These are phyloP conservation scores for Magnaporthales sp. DNA, from an alignment of 2,329 filamentous ascomycete species.

Conservation along the genomic window DNA sequence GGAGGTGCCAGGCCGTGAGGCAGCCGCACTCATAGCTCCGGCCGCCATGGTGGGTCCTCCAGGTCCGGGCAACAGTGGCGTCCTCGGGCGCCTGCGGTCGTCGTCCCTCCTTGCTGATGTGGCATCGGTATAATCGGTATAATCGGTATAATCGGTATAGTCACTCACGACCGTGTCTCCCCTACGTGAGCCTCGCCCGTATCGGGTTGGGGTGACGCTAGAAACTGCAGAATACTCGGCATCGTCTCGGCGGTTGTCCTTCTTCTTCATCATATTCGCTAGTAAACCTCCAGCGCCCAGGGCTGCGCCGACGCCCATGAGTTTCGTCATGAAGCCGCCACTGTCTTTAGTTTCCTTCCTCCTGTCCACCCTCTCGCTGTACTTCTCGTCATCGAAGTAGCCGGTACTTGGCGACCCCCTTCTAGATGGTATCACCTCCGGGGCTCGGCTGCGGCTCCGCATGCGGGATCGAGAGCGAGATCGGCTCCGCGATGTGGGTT, in stretches of 20 bases:
- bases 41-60: slow-evolving; percentile 34
- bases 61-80: slow-evolving; percentile 38
- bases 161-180: slow-evolving; percentile 36
- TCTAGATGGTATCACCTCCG: slow-evolving; percentile 44
- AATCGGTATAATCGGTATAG: slow-evolving; percentile 28
- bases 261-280: slow-evolving; percentile 47
- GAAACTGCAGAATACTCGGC: slow-evolving; percentile 53
- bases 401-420: slow-evolving; percentile 39
- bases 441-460: slow-evolving; percentile 26
- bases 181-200: slow-evolving; percentile 25
- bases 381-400: slow-evolving; percentile 55
- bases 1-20: slow-evolving; percentile 24
- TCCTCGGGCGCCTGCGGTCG: slow-evolving; percentile 20
- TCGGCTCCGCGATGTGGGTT: slow-evolving; percentile 25
- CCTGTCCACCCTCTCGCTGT: slow-evolving; percentile 36
- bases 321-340: slow-evolving; percentile 52
- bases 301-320: slow-evolving; percentile 52
- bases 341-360: slow-evolving; percentile 24
- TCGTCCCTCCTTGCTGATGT: slow-evolving; percentile 13
- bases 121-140: slow-evolving; percentile 24
- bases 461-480: slow-evolving; percentile 27
- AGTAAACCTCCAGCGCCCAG: slow-evolving; percentile 55
- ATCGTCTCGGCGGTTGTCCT: slow-evolving; percentile 35
- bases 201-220: slow-evolving; percentile 49
- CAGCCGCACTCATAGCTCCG: slow-evolving; percentile 37